Percentiles rank a stretch among this genome's conserved stretches.
Evolutionary conservation across 306 rosid species (phyloP).

Genomic region (Ormosia semicastrata): DNA sequence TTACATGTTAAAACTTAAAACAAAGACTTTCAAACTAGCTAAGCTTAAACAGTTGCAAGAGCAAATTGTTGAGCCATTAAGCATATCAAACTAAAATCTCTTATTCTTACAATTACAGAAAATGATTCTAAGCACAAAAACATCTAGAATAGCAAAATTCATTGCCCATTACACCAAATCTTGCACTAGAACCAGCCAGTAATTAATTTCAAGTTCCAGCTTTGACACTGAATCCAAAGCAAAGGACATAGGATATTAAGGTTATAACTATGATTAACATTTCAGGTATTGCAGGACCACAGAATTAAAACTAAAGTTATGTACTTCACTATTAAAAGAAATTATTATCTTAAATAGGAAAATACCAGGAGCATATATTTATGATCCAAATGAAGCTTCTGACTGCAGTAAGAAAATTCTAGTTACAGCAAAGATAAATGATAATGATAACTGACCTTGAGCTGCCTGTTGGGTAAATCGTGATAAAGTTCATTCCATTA

Average conservation of each 20-base stretch:
- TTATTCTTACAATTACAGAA: neutral
- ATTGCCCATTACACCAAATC: neutral
- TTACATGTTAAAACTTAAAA: too few species aligned
- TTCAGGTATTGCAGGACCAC: conserved; percentile 9
- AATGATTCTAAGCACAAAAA: neutral
- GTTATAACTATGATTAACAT: neutral
- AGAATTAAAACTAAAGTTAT: neutral
- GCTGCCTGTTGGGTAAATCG: conserved; percentile 93
- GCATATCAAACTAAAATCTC: neutral
- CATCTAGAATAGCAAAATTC: neutral
- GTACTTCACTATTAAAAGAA: neutral
- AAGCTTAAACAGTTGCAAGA: neutral
- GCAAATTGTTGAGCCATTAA: neutral
- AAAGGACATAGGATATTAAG: neutral
- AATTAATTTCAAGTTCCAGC: neutral
- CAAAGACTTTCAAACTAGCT: neutral
- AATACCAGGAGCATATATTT: neutral
- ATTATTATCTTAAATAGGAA: conserved; percentile 12
- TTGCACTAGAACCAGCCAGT: neutral
- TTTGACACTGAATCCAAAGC: neutral
- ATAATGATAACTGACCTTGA: conserved; percentile 58
- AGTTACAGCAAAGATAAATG: neutral
- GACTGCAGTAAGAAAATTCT: neutral
- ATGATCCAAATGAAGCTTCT: conserved; percentile 14
- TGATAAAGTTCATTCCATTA: conserved; percentile 80